Conservation (phyloP, 2,329 filamentous ascomycete genomes). For the Penicillium corylophilum region DNA sequence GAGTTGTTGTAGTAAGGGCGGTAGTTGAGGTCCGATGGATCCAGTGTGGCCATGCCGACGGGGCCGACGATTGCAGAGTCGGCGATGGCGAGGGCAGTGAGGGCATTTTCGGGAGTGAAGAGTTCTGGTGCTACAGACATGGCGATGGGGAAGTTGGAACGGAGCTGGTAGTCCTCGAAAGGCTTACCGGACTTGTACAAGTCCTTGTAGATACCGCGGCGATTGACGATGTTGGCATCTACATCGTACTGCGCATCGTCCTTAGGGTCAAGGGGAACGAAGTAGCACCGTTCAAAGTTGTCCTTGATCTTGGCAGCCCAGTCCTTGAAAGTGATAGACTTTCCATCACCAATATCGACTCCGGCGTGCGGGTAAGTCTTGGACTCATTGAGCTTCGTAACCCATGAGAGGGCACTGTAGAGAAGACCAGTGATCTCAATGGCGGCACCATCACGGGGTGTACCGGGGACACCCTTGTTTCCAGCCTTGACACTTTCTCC, state of each 20-base stretch:
- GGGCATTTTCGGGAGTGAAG: constrained; percentile 75
- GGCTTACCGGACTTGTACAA: constrained; percentile 90
- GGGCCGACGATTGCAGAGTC: constrained; percentile 81
- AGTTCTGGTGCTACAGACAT: constrained; percentile 92
- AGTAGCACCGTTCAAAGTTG: constrained; percentile 93
- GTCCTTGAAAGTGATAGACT: constrained; percentile 66
- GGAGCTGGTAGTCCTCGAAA: constrained; percentile 96
- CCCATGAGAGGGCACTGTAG: constrained; percentile 86
- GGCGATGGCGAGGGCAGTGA: constrained; percentile 74
- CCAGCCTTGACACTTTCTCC: constrained; percentile 90
- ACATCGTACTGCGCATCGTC: constrained; percentile 79
- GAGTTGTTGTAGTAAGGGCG: constrained; percentile 92
- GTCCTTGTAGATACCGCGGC: constrained; percentile 97
- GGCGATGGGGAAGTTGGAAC: constrained; percentile 89
- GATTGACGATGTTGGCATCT: constrained; percentile 76
- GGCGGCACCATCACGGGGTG: constrained; percentile 92
- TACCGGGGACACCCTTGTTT: constrained; percentile 90
- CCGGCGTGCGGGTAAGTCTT: constrained; percentile 72
- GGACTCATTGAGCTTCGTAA: constrained; percentile 63
- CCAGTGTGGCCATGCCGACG: constrained; percentile 91
- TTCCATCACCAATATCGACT: constrained; percentile 65
- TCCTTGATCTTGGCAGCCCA: constrained; percentile 79
- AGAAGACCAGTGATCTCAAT: constrained; percentile 92
- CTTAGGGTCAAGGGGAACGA: constrained; percentile 66
- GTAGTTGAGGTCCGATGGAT: constrained; percentile 90